phyloP scores from a whole-genome alignment of 441 rosid genomes.

The Manihot esculenta region DNA sequence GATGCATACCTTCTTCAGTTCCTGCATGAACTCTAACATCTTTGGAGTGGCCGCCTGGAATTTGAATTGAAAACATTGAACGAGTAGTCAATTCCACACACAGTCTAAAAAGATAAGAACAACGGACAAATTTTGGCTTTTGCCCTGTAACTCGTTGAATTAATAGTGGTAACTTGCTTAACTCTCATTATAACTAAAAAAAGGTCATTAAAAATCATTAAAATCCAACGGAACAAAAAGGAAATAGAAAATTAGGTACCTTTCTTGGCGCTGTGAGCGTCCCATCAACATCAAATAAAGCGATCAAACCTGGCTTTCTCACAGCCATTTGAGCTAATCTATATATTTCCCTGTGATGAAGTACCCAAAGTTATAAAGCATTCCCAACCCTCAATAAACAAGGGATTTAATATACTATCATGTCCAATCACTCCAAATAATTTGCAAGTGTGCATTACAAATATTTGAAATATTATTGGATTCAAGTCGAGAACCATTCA shows the following conservation, averaged over 20 bases:
- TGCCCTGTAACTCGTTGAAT: not conserved
- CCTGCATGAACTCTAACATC: constrained; percentile 65
- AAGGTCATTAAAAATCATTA: not conserved
- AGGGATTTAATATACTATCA: not conserved
- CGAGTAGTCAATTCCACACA: constrained; percentile 6
- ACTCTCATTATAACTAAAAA: not conserved
- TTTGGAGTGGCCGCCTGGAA: constrained; percentile 50
- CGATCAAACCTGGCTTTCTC: constrained; percentile 60
- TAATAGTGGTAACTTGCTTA: not conserved
- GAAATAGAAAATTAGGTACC: constrained; percentile 31
- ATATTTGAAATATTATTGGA: not conserved
- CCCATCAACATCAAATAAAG: constrained; percentile 52
- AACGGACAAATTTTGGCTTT: not conserved
- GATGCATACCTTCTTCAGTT: constrained; percentile 61
- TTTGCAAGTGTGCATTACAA: not conserved
- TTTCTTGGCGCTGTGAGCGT: constrained; percentile 96
- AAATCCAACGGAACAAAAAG: constrained; percentile 3
- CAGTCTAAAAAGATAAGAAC: not conserved
- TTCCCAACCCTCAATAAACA: not conserved
- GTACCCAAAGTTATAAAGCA: constrained; percentile 5
- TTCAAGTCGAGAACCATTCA: not conserved
- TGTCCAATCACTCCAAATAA: not conserved
- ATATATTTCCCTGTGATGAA: constrained; percentile 9
- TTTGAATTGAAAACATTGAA: constrained; percentile 6
- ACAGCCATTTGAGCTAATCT: constrained; percentile 40